Percentiles rank a stretch among this genome's conserved stretches.
These are phyloP conservation scores for Aschersonia sp. DNA, from an alignment of 2,329 filamentous ascomycete genomes.

Conservation along the genomic window DNA sequence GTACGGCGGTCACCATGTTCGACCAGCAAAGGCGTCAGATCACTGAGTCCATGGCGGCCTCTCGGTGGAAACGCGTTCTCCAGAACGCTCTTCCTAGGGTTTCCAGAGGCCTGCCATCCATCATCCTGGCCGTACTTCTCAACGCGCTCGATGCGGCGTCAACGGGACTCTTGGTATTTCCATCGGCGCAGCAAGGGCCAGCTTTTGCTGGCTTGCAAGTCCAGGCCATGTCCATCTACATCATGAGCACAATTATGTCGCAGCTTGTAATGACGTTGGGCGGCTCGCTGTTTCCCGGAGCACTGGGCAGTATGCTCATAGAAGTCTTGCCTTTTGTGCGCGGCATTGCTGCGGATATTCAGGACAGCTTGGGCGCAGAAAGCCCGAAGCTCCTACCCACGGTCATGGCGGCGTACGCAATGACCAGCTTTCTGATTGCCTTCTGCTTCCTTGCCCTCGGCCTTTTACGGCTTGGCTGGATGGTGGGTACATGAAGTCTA, in stretches of 20 bases:
- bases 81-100: neutral
- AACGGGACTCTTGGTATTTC: neutral
- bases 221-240: conserved; percentile 1
- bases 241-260: neutral
- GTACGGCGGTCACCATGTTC: neutral
- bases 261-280: neutral
- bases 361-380: neutral
- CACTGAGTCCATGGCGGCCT: neutral
- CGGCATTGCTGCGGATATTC: neutral
- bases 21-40: neutral
- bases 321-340: conserved; percentile 1
- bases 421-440: neutral
- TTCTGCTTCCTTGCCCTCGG: neutral
- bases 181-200: neutral
- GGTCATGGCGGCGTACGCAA: neutral
- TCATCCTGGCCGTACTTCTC: neutral
- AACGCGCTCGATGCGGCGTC: neutral
- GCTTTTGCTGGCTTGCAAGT: neutral
- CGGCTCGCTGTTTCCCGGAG: neutral
- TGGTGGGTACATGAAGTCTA: neutral
- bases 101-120: neutral
- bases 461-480: neutral
- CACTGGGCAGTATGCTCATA: neutral
- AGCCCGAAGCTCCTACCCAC: neutral
- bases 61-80: neutral